Evolutionary conservation across 768 basidiomycete genomes (phyloP), one percentile per base, ranked within the genome.

Genomic region (Tricholoma furcatifolium): DNA sequence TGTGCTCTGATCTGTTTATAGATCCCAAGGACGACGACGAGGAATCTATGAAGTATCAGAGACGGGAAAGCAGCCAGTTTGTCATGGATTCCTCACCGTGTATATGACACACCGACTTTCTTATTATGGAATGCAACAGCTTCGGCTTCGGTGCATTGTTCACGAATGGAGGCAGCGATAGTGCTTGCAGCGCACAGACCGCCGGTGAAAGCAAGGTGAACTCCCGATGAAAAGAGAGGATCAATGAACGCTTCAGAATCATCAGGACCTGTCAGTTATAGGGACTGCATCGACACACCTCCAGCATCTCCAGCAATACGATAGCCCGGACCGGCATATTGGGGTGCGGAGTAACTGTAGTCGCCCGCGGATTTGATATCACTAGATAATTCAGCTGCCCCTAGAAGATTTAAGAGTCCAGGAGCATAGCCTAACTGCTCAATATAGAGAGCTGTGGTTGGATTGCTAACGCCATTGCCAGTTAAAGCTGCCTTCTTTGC

Each of bases 1-100:
- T 75, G 75, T 5, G 69, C 55, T 30, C 66, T 65, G 55, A 76
- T 75, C 53, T 76, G 75, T 59, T 72, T 72, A 60, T 75, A 76
- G 43, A 70, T 68, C 47, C 72, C 69, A 17, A 76, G 60, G 1
- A 72, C 71, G 34, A 74, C 71, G 14, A 75, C 55, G 10, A 74
- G 59, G 58, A 75, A 76, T 35, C 72, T 74, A 32, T 11, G 11
- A 18, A 10, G 32, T 35, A 20, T 38, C 15, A 27, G 11, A 41
- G 38, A 34, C 4, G 6, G 30, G 27, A 36, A 17, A 6, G n/a
- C 18, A 31, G 47, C 24, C 12, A 36, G 11, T 18, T 8, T 31
- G 6, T 23, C 12, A 4, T 11, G 6, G 3, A 1, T 7, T 15
- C 10, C 39, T 35, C 47, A 64, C 69, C 70, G 59, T 24, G 70